Evolutionary conservation across 306 rosid species (phyloP).

Genomic region (Vigna unguiculata): DNA sequence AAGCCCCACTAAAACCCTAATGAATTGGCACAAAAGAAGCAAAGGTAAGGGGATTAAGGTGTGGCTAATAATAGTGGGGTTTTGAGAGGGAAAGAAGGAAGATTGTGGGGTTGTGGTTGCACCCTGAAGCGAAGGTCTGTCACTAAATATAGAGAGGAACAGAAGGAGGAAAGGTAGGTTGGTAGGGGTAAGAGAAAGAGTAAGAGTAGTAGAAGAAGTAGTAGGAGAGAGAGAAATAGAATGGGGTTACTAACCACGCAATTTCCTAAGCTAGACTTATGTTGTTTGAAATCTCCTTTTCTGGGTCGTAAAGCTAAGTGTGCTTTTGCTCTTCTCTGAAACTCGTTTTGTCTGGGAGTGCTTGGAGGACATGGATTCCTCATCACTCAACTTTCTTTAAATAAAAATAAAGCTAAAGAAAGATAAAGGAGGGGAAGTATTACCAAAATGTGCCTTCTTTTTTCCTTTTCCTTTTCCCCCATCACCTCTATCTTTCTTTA

Average conservation of each 20-base stretch:
- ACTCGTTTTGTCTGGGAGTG: slow-evolving; percentile 88
- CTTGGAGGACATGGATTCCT: slow-evolving; percentile 96
- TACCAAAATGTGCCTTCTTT: slow-evolving; percentile 56
- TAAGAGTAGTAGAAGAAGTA: slow-evolving; percentile 34
- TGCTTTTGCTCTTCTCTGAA: slow-evolving; percentile 86
- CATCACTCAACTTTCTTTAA: slow-evolving; percentile 58
- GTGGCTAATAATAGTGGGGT: slow-evolving; percentile 50
- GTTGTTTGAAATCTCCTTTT: slow-evolving; percentile 95
- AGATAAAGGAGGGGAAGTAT: slow-evolving; percentile 46
- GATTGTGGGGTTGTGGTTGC: slow-evolving; percentile 77
- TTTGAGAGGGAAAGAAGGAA: slow-evolving; percentile 64
- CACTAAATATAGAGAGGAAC: slow-evolving; percentile 66
- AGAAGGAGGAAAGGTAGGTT: background rate
- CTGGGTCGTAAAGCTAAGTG: slow-evolving; percentile 88
- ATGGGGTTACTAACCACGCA: slow-evolving; percentile 74
- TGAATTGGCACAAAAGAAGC: slow-evolving; percentile 67
- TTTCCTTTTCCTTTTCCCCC: slow-evolving; percentile 51
- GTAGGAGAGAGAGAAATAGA: slow-evolving; percentile 17
- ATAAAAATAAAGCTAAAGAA: slow-evolving; percentile 52
- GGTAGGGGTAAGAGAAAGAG: slow-evolving; percentile 23
- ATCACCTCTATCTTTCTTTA: slow-evolving; percentile 43
- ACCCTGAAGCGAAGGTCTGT: slow-evolving; percentile 53
- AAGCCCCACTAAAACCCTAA: slow-evolving; percentile 64
- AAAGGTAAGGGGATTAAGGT: slow-evolving; percentile 47
- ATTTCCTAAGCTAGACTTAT: slow-evolving; percentile 86